These are phyloP conservation scores for Persicaria maculosa DNA, from an alignment of 148 eudicot species.

Conservation along the genomic window DNA sequence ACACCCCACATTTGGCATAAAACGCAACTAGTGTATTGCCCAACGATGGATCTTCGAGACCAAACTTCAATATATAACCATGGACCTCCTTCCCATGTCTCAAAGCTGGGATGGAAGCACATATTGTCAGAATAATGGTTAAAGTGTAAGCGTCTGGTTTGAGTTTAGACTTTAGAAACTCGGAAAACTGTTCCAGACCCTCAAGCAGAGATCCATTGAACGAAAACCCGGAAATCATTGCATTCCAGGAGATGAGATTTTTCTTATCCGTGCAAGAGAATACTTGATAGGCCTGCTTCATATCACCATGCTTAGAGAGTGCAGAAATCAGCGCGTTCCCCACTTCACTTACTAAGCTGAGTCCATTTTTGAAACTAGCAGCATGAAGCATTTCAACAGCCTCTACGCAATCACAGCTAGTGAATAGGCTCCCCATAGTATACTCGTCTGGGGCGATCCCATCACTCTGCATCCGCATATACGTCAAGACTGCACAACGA, in stretches of 20 bases:
- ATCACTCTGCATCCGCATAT: slow-evolving; percentile 43
- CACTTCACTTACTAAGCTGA: slow-evolving; percentile 40
- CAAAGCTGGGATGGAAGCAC: slow-evolving; percentile 47
- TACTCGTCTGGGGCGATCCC: slow-evolving; percentile 65
- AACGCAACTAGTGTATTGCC: slow-evolving; percentile 58
- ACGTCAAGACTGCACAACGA: slow-evolving; percentile 34
- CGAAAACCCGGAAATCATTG: slow-evolving; percentile 56
- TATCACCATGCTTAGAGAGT: slow-evolving; percentile 40
- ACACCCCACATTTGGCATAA: slow-evolving; percentile 56
- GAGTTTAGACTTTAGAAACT: slow-evolving; percentile 26
- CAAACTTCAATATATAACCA: slow-evolving; percentile 44
- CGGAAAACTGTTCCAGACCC: slow-evolving; percentile 46
- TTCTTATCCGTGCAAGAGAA: slow-evolving; percentile 31
- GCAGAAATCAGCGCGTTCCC: slow-evolving; percentile 67
- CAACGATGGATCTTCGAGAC: slow-evolving; percentile 32
- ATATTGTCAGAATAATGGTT: slow-evolving; percentile 49
- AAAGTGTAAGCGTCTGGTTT: slow-evolving; percentile 49
- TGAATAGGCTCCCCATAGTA: slow-evolving; percentile 62
- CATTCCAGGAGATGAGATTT: slow-evolving; percentile 66
- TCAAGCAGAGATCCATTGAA: slow-evolving; percentile 35
- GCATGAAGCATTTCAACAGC: slow-evolving; percentile 50
- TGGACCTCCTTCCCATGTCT: slow-evolving; percentile 61
- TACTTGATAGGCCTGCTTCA: slow-evolving; percentile 35
- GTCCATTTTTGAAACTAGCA: slow-evolving; percentile 41
- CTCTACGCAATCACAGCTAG: slow-evolving; percentile 31